A percentile compares a stretch with the other conserved stretches of the same genome.
phyloP scores from a whole-genome alignment of 2,329 filamentous ascomycete species.

The Fusarium goolgardi region DNA sequence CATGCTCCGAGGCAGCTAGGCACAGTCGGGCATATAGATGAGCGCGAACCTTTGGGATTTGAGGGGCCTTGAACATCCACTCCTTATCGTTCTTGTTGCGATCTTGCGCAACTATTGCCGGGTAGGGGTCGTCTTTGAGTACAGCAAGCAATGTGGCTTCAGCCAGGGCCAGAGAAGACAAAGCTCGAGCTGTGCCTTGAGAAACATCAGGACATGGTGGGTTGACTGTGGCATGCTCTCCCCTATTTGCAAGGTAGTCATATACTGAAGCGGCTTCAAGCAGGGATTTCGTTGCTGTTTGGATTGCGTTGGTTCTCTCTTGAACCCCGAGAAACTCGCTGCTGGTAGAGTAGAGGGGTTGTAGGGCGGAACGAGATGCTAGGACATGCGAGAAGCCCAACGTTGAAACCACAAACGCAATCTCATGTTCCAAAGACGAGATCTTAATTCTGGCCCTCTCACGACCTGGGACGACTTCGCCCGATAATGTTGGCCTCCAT shows the following conservation, averaged over 20 bases:
- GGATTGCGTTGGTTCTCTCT: constrained; percentile 76
- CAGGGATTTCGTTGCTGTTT: constrained; percentile 79
- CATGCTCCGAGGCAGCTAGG: constrained; percentile 82
- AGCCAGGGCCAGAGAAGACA: constrained; percentile 77
- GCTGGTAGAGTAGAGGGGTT: constrained; percentile 76
- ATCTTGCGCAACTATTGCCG: constrained; percentile 81
- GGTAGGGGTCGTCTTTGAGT: constrained; percentile 93
- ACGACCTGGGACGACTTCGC: constrained; percentile 70
- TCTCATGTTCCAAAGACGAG: constrained; percentile 81
- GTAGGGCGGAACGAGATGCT: constrained; percentile 77
- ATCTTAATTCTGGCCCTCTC: constrained; percentile 76
- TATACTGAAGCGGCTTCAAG: constrained; percentile 84
- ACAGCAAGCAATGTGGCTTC: constrained; percentile 92
- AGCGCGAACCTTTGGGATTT: constrained; percentile 88
- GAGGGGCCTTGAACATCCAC: constrained; percentile 95
- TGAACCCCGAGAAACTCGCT: constrained; percentile 70
- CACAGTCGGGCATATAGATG: constrained; percentile 90
- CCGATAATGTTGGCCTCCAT: constrained; percentile 86
- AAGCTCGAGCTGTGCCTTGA: constrained; percentile 64
- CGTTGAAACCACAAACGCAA: constrained; percentile 81
- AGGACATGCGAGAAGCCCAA: constrained; percentile 80
- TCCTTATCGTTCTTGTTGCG: constrained; percentile 87
- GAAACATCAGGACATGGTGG: constrained; percentile 66
- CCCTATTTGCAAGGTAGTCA: constrained; percentile 72
- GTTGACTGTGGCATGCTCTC: constrained; percentile 56